Conservation (phyloP, 176 grass and related monocot genomes). For the Luzula sylvatica region DNA sequence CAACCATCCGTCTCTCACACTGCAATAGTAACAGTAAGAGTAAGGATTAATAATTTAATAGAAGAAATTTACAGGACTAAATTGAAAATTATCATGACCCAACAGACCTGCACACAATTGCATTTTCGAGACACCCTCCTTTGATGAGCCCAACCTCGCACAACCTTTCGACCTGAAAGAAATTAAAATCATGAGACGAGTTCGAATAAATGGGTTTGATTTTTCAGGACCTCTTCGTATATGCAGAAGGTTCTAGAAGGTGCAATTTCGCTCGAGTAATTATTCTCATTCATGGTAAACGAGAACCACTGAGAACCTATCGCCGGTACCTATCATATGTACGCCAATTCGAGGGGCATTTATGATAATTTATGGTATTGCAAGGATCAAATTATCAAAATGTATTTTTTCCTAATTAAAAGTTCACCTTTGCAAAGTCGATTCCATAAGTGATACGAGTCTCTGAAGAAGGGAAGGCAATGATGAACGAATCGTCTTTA, state of each 20-base stretch:
- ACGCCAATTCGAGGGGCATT: too few relatives aligned
- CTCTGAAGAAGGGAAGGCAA: constrained; percentile 65
- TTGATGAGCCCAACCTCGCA: constrained; percentile 59
- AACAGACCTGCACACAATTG: constrained; percentile 79
- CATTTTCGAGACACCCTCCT: constrained; percentile 86
- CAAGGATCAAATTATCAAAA: too few relatives aligned
- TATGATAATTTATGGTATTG: too few relatives aligned
- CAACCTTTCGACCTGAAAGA: constrained; percentile 53
- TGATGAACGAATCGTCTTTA: constrained; percentile 49
- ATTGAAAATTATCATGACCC: not conserved
- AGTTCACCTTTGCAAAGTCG: constrained; percentile 71
- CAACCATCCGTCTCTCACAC: constrained; percentile 57
- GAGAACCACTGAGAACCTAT: constrained; percentile 79
- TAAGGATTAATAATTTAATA: not conserved
- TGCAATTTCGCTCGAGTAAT: constrained; percentile 52
- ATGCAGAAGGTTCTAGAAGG: constrained; percentile 91
- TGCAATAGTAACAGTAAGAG: constrained; percentile 15
- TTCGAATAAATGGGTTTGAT: not conserved
- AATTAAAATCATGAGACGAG: not conserved
- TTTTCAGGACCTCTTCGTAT: constrained; percentile 84
- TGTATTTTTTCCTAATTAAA: too few relatives aligned
- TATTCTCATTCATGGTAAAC: constrained; percentile 45
- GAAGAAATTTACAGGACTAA: not conserved
- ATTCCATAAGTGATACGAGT: constrained; percentile 67
- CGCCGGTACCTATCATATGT: constrained; percentile 37